phyloP scores from a whole-genome alignment of 768 basidiomycete genomes.

The Lactarius indigo region DNA sequence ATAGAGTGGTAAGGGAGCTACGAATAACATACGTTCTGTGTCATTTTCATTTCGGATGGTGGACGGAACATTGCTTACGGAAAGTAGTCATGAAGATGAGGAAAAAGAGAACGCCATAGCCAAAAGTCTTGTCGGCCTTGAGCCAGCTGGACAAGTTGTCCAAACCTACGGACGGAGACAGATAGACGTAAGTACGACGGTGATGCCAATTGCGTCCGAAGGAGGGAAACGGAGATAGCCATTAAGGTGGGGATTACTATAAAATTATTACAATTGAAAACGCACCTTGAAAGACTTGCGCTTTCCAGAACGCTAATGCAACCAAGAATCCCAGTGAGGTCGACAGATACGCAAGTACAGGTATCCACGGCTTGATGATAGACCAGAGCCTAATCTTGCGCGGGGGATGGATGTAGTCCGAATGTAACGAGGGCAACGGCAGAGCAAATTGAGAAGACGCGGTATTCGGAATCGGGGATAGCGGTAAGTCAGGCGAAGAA shows the following conservation, averaged over 20 bases:
- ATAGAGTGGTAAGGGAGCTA: slow-evolving; percentile 88
- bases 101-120: slow-evolving; percentile 73
- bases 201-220: slow-evolving; percentile 13
- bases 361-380: slow-evolving; percentile 70
- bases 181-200: slow-evolving; percentile 19
- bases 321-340: slow-evolving; percentile 75
- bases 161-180: slow-evolving; percentile 49
- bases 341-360: slow-evolving; percentile 69
- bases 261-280: slow-evolving; percentile 19
- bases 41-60: slow-evolving; percentile 23
- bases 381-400: slow-evolving; percentile 34
- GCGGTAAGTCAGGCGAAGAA: slow-evolving; percentile 1
- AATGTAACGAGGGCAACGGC: slow-evolving; percentile 24
- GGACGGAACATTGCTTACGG: slow-evolving; percentile 49
- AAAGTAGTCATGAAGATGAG: slow-evolving; percentile 86
- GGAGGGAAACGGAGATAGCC: slow-evolving; percentile 20
- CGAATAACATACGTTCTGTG: slow-evolving; percentile 14
- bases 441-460: slow-evolving; percentile 19
- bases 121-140: slow-evolving; percentile 64
- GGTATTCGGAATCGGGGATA: slow-evolving; percentile 9
- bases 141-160: slow-evolving; percentile 81
- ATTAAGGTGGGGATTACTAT: slow-evolving; percentile 6
- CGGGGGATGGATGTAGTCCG: slow-evolving; percentile 23
- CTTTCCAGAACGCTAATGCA: slow-evolving; percentile 81
- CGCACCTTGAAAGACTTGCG: slow-evolving; percentile 78